Evolutionary conservation across 768 basidiomycete species (phyloP).

Genomic region (Rubroboletus satanas): DNA sequence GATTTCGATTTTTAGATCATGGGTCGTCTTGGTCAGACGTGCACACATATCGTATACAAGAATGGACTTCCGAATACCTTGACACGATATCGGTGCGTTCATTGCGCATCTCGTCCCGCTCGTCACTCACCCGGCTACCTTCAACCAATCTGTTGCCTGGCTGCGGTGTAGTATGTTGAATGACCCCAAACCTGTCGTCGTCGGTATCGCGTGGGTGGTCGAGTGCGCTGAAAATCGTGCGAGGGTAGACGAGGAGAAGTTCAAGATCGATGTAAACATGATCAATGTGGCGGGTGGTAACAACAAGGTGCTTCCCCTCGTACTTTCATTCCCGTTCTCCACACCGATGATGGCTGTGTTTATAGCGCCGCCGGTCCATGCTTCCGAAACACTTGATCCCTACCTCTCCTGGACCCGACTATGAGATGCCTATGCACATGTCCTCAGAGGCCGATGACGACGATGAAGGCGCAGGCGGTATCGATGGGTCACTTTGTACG

Average conservation of each 20-base stretch:
- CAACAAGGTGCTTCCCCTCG: conserved; percentile 50
- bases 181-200: conserved; percentile 67
- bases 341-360: not conserved
- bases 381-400: conserved; percentile 57
- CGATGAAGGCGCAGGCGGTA: conserved; percentile 28
- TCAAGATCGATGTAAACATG: conserved; percentile 58
- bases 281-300: conserved; percentile 55
- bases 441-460: conserved; percentile 30
- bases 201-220: conserved; percentile 88
- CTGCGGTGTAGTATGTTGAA: conserved; percentile 45
- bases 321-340: not conserved
- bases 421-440: conserved; percentile 9
- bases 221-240: conserved; percentile 71
- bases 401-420: conserved; percentile 15
- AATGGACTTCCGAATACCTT: conserved; percentile 74
- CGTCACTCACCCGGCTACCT: not conserved
- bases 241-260: conserved; percentile 61
- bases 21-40: conserved; percentile 61
- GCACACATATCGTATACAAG: conserved; percentile 86
- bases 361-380: conserved; percentile 70
- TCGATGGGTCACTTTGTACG: conserved; percentile 23
- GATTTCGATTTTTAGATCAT: conserved; percentile 44
- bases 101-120: not conserved
- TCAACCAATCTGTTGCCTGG: not conserved
- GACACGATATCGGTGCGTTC: conserved; percentile 59